These are phyloP conservation scores for Paspalum notatum DNA, from an alignment of 176 grass and related monocot species.

Conservation along the genomic window DNA sequence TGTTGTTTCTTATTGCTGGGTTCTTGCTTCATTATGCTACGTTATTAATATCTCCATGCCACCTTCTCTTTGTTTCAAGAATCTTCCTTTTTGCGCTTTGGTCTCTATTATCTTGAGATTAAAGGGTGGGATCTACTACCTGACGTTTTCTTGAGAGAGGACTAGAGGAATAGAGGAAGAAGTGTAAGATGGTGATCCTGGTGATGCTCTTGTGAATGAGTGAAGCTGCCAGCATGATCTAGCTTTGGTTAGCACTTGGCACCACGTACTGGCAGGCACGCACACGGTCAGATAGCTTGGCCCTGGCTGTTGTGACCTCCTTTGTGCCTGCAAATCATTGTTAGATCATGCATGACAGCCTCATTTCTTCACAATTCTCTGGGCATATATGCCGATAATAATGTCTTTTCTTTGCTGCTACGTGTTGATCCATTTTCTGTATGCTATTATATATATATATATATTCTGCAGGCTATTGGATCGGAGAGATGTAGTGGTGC, in stretches of 20 bases:
- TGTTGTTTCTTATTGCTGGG: background rate
- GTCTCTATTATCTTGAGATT: background rate
- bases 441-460: background rate
- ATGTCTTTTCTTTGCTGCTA: background rate
- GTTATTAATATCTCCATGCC: background rate
- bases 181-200: background rate
- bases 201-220: slow-evolving; percentile 55
- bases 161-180: background rate
- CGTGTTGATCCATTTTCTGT: background rate
- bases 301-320: background rate
- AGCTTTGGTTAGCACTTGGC: slow-evolving; percentile 48
- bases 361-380: slow-evolving; percentile 53
- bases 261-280: background rate
- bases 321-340: slow-evolving; percentile 31
- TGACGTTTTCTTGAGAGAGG: background rate
- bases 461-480: background rate
- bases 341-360: slow-evolving; percentile 70
- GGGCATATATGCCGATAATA: slow-evolving; percentile 1
- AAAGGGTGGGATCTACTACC: background rate
- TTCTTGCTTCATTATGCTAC: background rate
- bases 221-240: slow-evolving; percentile 90
- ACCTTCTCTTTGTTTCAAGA: background rate
- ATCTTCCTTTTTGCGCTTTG: background rate
- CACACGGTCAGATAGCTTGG: background rate
- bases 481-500: background rate